Base-by-base conservation (phyloP, 768 basidiomycete genomes). In the Russula lepida region DNA sequence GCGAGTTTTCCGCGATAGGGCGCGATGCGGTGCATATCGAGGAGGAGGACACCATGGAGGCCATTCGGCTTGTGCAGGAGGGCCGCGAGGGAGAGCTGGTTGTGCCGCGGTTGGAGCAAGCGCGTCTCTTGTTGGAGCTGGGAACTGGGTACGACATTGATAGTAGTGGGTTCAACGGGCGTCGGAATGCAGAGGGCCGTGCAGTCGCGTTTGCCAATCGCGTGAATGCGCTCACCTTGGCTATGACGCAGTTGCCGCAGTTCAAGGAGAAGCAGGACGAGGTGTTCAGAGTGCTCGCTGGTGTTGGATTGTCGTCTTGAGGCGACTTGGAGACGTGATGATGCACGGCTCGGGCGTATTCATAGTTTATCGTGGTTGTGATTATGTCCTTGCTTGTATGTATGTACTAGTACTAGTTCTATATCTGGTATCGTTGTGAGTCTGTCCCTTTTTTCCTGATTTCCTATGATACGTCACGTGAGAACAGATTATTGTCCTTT, bases 191-290 rank as follows among this genome's bases (percentile, higher is more conserved):
- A 0, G 80, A 86, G 60, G 88, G 86, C 3, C 73, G 80, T 12
- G 83, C 85, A 8, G 82, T 89, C 58, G 76, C 81, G 47, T 86
- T 94, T 69, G 80, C 86, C 27, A 93, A 92, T 70, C 72, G 87
- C 59, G 81, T 93, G 54, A 92, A 91, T 71, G 80, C 78, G 23
- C 77, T 93, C 13, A 85, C 86, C 62, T 68, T 94, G 64, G 79
- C 76, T 0, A 82, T 93, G 80, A 89, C 85, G 51, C 78, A 75
- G 68, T 72, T 94, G 57, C 78, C 76, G 60, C 82, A 87, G 52
- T 94, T 94, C 69, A 81, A 77, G 64, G 86, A 89, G 66, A 71
- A 88, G 51, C 86, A 90, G 72, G 78, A 75, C 1, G 77, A 81
- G 53, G 86, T 90, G 6, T 91, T 91, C 69, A 81, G 79, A 69